These are phyloP conservation scores for Maudiozyma barnettii DNA, from an alignment of 805 yeast genomes.

Conservation along the genomic window DNA sequence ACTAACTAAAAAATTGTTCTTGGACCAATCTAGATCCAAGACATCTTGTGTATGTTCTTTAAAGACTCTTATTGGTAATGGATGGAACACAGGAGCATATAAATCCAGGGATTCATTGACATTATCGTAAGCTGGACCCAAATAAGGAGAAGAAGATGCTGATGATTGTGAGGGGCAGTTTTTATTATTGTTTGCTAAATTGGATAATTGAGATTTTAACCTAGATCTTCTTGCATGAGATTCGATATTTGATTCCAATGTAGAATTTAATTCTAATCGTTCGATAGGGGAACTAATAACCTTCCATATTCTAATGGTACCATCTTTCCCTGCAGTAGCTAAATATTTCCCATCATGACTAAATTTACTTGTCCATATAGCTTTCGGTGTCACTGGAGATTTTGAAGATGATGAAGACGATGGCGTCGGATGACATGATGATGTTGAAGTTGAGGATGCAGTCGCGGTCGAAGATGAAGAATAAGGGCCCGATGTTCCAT, in stretches of 20 bases:
- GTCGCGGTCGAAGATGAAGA: background rate
- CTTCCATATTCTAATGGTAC: constrained; percentile 63
- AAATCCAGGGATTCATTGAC: constrained; percentile 9
- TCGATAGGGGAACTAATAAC: constrained; percentile 67
- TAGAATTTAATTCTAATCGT: constrained; percentile 37
- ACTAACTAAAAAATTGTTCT: constrained; percentile 67
- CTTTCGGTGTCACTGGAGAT: constrained; percentile 20
- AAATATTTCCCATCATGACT: constrained; percentile 71
- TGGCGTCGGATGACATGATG: constrained; percentile 1
- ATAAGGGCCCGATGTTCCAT: background rate
- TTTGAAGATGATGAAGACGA: background rate
- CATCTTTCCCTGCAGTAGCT: constrained; percentile 78
- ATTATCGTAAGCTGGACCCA: background rate
- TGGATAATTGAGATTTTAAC: constrained; percentile 2
- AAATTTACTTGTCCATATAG: constrained; percentile 66
- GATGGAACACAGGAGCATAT: constrained; percentile 73
- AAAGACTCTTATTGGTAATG: constrained; percentile 51
- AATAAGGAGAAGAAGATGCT: background rate
- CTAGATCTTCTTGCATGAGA: constrained; percentile 3
- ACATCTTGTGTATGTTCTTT: constrained; percentile 64
- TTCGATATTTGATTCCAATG: constrained; percentile 10
- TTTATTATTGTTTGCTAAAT: background rate
- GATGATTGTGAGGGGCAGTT: background rate
- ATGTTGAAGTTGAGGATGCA: background rate
- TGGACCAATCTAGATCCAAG: constrained; percentile 78